phyloP scores from a whole-genome alignment of 768 basidiomycete genomes.

The Trametes coccinea region DNA sequence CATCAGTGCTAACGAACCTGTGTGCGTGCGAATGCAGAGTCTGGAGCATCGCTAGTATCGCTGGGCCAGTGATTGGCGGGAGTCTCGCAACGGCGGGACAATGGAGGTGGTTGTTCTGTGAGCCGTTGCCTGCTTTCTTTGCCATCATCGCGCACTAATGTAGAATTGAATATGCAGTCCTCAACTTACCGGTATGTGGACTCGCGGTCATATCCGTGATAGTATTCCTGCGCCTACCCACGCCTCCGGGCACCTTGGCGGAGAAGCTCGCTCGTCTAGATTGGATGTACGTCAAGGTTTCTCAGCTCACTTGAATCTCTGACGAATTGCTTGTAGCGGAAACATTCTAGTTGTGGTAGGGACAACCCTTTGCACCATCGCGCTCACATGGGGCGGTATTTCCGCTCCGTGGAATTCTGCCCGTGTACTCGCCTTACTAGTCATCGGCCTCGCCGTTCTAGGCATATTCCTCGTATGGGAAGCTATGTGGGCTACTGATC shows the following conservation, averaged over 20 bases:
- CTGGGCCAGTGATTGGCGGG: constrained; percentile 32
- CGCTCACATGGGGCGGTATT: constrained; percentile 37
- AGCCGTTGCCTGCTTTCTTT: too few species aligned
- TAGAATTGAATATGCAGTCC: neutral
- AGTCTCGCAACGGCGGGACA: constrained; percentile 21
- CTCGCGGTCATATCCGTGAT: neutral
- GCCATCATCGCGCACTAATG: neutral
- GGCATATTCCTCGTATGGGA: constrained; percentile 36
- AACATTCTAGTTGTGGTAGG: constrained; percentile 25
- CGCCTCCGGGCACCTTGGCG: constrained; percentile 15
- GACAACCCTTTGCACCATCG: constrained; percentile 20
- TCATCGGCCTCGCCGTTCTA: constrained; percentile 5
- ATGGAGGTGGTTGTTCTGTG: constrained; percentile 20
- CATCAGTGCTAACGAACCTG: neutral
- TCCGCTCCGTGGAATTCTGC: constrained; percentile 33
- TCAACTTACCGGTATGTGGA: constrained; percentile 9
- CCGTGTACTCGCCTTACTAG: constrained; percentile 25
- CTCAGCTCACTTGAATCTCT: too few species aligned
- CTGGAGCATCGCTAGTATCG: constrained; percentile 29
- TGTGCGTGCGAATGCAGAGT: constrained; percentile 13
- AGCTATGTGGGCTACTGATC: constrained; percentile 23
- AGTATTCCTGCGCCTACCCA: constrained; percentile 21
- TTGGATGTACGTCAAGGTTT: too few species aligned
- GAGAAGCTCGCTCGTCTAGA: constrained; percentile 27
- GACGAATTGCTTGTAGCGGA: constrained; percentile 12